A percentile compares a stretch with the other conserved stretches of the same genome.
Conservation (phyloP, 352 stramenopile species). For the Thraustochytrium sp. region DNA sequence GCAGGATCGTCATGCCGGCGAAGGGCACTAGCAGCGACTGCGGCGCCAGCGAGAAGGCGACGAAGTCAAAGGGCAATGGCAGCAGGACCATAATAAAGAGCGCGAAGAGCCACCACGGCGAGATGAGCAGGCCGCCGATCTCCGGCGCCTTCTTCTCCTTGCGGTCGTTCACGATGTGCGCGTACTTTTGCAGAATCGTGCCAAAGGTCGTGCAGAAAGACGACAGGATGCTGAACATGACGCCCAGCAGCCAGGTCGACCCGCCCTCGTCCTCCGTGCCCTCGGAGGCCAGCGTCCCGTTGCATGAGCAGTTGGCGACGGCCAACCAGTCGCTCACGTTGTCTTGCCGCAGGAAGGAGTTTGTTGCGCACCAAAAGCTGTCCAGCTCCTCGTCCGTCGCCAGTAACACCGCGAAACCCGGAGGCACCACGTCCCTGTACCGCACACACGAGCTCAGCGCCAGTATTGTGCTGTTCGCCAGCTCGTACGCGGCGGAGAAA, state of each 20-base stretch:
- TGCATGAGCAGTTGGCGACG: not conserved
- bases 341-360: not conserved
- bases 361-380: not conserved
- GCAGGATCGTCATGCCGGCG: constrained; percentile 16
- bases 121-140: not conserved
- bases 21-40: constrained; percentile 27
- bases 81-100: constrained; percentile 32
- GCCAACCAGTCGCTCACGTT: not conserved
- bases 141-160: constrained; percentile 16
- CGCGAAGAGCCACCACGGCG: constrained; percentile 7
- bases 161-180: constrained; percentile 21
- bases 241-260: not conserved
- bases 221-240: constrained; percentile 22
- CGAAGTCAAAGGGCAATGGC: constrained; percentile 29
- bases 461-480: not conserved
- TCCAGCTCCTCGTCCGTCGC: not conserved
- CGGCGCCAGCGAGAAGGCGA: constrained; percentile 1
- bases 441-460: not conserved
- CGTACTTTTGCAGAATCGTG: constrained; percentile 30
- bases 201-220: constrained; percentile 11
- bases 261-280: not conserved
- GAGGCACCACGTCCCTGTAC: not conserved
- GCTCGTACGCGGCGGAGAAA: not conserved
- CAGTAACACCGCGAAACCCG: not conserved
- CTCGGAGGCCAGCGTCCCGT: not conserved